Evolutionary conservation across 345 rosid genomes (phyloP).

Genomic region (Citrus sinensis): DNA sequence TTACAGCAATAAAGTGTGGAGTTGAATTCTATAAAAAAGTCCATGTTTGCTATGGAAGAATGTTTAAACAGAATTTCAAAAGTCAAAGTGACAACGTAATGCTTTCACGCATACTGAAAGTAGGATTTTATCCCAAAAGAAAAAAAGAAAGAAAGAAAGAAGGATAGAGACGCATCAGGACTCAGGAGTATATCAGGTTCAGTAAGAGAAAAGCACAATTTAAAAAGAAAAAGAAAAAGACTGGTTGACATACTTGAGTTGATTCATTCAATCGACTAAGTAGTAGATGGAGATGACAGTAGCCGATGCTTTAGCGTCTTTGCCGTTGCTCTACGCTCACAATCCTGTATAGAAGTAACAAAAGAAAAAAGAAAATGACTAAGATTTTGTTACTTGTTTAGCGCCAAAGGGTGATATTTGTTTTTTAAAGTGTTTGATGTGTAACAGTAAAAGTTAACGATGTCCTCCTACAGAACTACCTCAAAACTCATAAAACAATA

Average conservation of each 20-base stretch:
- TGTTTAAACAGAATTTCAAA: background rate
- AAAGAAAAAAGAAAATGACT: background rate
- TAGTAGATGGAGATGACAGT: conserved; percentile 32
- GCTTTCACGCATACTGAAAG: background rate
- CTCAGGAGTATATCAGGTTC: background rate
- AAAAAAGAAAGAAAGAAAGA: background rate
- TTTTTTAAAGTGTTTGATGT: background rate
- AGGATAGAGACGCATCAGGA: background rate
- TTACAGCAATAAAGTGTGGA: background rate
- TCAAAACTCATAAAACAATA: conserved; percentile 1
- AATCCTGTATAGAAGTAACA: conserved; percentile 50
- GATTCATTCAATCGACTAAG: conserved; percentile 38
- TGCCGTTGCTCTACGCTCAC: conserved; percentile 74
- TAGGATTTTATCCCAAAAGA: background rate
- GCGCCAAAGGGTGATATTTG: background rate
- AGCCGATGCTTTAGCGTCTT: conserved; percentile 65
- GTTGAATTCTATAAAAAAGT: background rate
- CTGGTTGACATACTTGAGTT: background rate
- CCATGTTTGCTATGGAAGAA: background rate
- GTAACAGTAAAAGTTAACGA: background rate
- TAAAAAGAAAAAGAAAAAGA: background rate
- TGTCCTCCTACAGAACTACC: background rate
- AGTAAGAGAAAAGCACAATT: background rate
- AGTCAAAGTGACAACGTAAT: background rate
- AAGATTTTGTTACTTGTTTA: background rate